These are phyloP conservation scores for Nemophila menziesii DNA, from an alignment of 257 asterid species.

Conservation along the genomic window DNA sequence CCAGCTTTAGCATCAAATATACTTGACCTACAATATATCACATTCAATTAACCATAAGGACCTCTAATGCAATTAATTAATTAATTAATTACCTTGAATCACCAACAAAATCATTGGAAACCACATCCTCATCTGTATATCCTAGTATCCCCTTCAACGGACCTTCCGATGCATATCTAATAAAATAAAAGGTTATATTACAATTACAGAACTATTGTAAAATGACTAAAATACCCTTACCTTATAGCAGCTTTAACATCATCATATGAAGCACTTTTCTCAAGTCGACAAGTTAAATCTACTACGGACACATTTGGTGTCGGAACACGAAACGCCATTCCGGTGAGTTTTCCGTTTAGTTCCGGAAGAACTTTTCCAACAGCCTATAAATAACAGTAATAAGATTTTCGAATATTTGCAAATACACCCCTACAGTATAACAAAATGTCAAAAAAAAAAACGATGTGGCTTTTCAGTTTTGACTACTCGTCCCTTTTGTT, in stretches of 20 bases:
- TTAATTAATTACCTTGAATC: constrained; percentile 58
- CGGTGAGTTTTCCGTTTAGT: constrained; percentile 92
- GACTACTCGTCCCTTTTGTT: too few species aligned
- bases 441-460: too few species aligned
- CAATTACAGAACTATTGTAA: too few species aligned
- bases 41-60: background rate
- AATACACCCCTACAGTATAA: too few species aligned
- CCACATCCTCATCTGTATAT: constrained; percentile 96
- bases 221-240: too few species aligned
- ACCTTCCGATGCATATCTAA: constrained; percentile 91
- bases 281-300: constrained; percentile 89
- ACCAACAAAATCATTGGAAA: constrained; percentile 93
- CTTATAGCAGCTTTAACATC: constrained; percentile 89
- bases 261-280: constrained; percentile 80
- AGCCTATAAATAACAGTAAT: constrained; percentile 37
- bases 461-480: too few species aligned
- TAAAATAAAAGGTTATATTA: too few species aligned
- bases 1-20: constrained; percentile 98
- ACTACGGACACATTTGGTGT: constrained; percentile 96
- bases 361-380: constrained; percentile 98
- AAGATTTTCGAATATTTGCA: background rate
- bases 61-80: constrained; percentile 1
- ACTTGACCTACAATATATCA: constrained; percentile 59
- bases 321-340: constrained; percentile 99
- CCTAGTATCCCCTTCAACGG: constrained; percentile 89